Conservation (phyloP, 345 rosid genomes). For the Arabidopsis arenosa region DNA sequence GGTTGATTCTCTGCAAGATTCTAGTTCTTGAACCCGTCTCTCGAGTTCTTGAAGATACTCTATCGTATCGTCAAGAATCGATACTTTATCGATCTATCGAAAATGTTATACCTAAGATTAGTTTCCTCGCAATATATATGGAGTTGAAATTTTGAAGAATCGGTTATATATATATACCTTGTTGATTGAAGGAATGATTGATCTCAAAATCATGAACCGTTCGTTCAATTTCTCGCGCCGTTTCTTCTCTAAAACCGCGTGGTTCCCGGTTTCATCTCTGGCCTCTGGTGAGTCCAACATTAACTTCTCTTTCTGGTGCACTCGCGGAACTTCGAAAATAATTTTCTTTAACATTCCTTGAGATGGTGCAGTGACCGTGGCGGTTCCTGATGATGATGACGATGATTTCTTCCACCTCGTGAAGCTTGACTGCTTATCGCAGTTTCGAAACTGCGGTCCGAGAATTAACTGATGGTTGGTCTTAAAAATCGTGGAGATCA, state of each 20-base stretch:
- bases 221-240: slow-evolving; percentile 61
- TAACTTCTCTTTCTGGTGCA: slow-evolving; percentile 48
- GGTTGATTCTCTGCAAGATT: slow-evolving; percentile 64
- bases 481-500: slow-evolving; percentile 64
- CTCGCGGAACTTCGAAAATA: slow-evolving; percentile 71
- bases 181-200: slow-evolving; percentile 66
- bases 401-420: slow-evolving; percentile 60
- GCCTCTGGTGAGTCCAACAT: slow-evolving; percentile 48
- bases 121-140: background rate
- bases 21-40: slow-evolving; percentile 75
- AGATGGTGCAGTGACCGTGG: slow-evolving; percentile 8
- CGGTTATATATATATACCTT: slow-evolving; percentile 51
- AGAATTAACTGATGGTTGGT: slow-evolving; percentile 63
- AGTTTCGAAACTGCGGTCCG: slow-evolving; percentile 53
- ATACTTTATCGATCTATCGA: slow-evolving; percentile 62
- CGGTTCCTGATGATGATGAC: slow-evolving; percentile 36
- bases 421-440: slow-evolving; percentile 64
- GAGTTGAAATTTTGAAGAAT: background rate
- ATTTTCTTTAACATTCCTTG: slow-evolving; percentile 76
- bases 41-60: slow-evolving; percentile 67
- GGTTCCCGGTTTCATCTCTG: slow-evolving; percentile 54
- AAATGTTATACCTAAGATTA: slow-evolving; percentile 5
- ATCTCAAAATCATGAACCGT: slow-evolving; percentile 59
- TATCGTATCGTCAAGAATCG: slow-evolving; percentile 66
- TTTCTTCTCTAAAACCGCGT: slow-evolving; percentile 53